Conservation (phyloP, 2,329 filamentous ascomycete genomes). For the Colletotrichum theobromicola region DNA sequence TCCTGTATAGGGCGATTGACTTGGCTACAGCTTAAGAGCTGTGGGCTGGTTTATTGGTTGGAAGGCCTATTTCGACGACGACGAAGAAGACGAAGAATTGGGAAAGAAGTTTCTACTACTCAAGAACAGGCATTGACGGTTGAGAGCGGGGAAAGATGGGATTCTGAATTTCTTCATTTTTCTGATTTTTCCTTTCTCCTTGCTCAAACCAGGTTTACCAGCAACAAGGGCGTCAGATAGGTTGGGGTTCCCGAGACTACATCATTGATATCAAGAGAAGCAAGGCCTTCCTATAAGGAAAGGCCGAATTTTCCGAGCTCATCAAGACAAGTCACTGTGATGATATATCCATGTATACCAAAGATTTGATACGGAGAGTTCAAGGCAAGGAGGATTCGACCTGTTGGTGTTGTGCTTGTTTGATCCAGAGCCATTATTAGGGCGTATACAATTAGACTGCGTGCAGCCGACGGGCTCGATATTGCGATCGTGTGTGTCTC, state of each 20-base stretch:
- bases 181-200: not conserved
- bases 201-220: not conserved
- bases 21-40: not conserved
- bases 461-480: no score
- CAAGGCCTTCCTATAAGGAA: not conserved
- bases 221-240: slow-evolving; percentile 16
- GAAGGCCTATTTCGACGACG: not conserved
- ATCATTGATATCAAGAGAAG: slow-evolving; percentile 12
- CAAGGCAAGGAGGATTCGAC: not conserved
- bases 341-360: not conserved
- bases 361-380: not conserved
- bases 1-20: not conserved
- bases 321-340: not conserved
- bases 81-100: not conserved
- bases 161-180: not conserved
- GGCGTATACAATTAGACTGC: no score
- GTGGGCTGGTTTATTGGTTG: not conserved
- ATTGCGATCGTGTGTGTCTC: no score
- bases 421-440: no score
- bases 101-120: not conserved
- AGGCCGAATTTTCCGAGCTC: not conserved
- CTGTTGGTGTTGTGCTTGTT: no score
- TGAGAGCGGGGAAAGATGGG: not conserved
- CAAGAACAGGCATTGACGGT: not conserved
- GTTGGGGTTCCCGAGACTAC: slow-evolving; percentile 1